These are phyloP conservation scores for Pythium phragmitis DNA, from an alignment of 352 stramenopile genomes.

Conservation along the genomic window DNA sequence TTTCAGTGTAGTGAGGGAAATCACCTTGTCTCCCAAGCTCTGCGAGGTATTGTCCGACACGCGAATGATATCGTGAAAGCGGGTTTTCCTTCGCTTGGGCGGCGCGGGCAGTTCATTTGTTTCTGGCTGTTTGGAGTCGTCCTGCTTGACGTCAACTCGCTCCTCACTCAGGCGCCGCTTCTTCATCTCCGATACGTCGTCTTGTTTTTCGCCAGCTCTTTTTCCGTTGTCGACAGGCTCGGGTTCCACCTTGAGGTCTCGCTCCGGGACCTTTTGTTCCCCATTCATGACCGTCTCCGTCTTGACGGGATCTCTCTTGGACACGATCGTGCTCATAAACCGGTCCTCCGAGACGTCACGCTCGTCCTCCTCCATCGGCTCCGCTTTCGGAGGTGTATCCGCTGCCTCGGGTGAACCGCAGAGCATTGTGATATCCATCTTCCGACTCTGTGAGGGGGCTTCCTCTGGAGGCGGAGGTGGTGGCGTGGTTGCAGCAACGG, in stretches of 20 bases:
- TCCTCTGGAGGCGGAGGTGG: not conserved
- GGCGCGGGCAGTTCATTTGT: not conserved
- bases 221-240: not conserved
- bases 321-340: constrained; percentile 30
- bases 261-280: constrained; percentile 3
- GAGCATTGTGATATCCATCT: constrained; percentile 52
- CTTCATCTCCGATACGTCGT: constrained; percentile 3
- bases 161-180: constrained; percentile 21
- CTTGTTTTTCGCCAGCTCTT: not conserved
- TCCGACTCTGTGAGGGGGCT: constrained; percentile 19
- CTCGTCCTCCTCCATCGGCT: constrained; percentile 26
- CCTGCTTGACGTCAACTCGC: constrained; percentile 10
- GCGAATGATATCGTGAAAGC: constrained; percentile 23
- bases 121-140: constrained; percentile 1
- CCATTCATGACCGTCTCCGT: not conserved
- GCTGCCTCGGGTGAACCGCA: constrained; percentile 23
- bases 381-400: constrained; percentile 13
- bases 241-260: not conserved
- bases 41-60: constrained; percentile 10
- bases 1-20: not conserved
- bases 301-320: constrained; percentile 10
- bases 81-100: constrained; percentile 21
- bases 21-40: not conserved
- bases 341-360: constrained; percentile 28
- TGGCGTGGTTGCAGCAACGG: not conserved